Conservation (phyloP, 352 stramenopile genomes). For the Elongisporangium anandrum region DNA sequence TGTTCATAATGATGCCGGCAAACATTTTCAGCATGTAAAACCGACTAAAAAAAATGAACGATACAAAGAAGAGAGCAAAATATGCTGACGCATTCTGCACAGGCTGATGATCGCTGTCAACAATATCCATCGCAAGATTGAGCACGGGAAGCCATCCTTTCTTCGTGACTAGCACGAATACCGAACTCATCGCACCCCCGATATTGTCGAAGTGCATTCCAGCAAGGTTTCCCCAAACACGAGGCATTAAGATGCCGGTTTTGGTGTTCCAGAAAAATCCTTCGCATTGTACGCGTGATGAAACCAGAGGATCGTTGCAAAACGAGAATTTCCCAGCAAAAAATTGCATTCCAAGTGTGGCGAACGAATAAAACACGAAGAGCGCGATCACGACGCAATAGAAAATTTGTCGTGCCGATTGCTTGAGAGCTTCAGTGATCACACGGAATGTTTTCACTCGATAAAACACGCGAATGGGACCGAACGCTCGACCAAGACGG, state of each 20-base stretch:
- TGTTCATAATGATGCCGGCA: conserved; percentile 84
- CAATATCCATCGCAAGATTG: conserved; percentile 79
- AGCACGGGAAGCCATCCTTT: conserved; percentile 84
- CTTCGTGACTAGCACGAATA: conserved; percentile 81
- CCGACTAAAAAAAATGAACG: conserved; percentile 73
- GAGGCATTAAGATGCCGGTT: conserved; percentile 51
- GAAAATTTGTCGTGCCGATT: conserved; percentile 72
- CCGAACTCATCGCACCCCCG: conserved; percentile 62
- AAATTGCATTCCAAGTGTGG: conserved; percentile 82
- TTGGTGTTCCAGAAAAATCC: conserved; percentile 61
- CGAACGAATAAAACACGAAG: conserved; percentile 84
- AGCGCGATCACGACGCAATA: conserved; percentile 76
- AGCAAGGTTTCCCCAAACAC: conserved; percentile 76
- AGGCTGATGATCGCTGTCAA: conserved; percentile 62
- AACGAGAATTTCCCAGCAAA: conserved; percentile 77
- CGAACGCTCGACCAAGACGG: conserved; percentile 68
- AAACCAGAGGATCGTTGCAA: conserved; percentile 68
- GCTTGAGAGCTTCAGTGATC: conserved; percentile 76
- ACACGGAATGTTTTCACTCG: conserved; percentile 81
- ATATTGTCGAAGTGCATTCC: conserved; percentile 85
- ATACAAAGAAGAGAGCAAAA: conserved; percentile 80
- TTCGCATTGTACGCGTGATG: conserved; percentile 39
- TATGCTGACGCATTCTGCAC: conserved; percentile 70
- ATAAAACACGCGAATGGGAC: conserved; percentile 82
- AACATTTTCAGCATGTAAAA: conserved; percentile 81